These are phyloP conservation scores for Termitomyces sp. DNA, from an alignment of 768 basidiomycete species.

Conservation along the genomic window DNA sequence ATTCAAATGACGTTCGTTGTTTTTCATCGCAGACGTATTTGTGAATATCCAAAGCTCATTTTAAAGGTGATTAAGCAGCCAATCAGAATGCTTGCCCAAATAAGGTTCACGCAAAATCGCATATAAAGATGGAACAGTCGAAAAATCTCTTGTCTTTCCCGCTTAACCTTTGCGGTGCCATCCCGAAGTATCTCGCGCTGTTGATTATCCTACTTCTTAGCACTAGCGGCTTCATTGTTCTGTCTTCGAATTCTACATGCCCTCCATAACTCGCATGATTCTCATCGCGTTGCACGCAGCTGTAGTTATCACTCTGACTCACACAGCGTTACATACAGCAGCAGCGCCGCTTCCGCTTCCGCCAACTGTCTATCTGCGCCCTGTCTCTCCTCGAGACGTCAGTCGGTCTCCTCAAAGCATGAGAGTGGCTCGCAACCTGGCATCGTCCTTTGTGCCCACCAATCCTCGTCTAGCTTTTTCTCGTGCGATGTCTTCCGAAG, in stretches of 20 bases:
- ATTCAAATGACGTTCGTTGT: too few species aligned
- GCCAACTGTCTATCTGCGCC: conserved; percentile 17
- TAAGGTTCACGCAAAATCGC: conserved; percentile 12
- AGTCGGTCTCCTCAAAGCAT: conserved; percentile 6
- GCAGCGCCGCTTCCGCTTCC: conserved; percentile 34
- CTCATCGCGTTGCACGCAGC: conserved; percentile 36
- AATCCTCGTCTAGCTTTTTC: neutral
- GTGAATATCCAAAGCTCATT: too few species aligned
- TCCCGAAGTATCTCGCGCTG: conserved; percentile 7
- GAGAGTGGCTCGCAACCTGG: conserved; percentile 8
- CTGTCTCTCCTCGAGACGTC: conserved; percentile 14
- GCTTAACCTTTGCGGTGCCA: conserved; percentile 8
- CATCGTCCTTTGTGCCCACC: neutral
- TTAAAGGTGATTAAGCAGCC: conserved; percentile 1
- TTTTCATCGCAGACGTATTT: too few species aligned
- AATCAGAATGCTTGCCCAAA: conserved; percentile 15
- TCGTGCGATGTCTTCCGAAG: neutral
- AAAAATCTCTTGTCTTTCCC: neutral
- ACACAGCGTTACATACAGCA: conserved; percentile 17
- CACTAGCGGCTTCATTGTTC: conserved; percentile 25
- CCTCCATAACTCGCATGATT: conserved; percentile 31
- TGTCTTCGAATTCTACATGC: conserved; percentile 17
- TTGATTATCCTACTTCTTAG: conserved; percentile 11
- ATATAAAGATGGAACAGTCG: conserved; percentile 9
- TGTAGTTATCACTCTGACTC: conserved; percentile 29